These are phyloP conservation scores for Microsporum audouinii DNA, from an alignment of 2,329 filamentous ascomycete species.

Conservation along the genomic window DNA sequence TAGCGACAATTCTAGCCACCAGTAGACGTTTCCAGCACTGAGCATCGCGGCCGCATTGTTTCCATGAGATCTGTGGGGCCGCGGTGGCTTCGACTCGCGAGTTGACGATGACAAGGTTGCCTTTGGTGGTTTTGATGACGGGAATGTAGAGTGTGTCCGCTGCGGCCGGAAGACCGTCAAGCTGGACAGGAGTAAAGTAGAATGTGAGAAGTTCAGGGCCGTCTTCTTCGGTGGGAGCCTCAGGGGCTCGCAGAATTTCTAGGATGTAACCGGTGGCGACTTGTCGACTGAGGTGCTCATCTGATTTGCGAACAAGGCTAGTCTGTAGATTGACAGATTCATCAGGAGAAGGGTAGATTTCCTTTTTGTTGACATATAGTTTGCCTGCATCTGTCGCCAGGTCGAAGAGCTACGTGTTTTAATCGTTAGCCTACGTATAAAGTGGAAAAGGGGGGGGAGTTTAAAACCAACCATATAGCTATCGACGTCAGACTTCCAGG, in stretches of 20 bases:
- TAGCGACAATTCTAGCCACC: constrained; percentile 28
- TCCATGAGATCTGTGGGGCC: constrained; percentile 29
- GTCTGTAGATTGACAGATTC: constrained; percentile 22
- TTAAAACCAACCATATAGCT: constrained; percentile 27
- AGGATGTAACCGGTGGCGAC: constrained; percentile 34
- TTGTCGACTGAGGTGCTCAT: constrained; percentile 28
- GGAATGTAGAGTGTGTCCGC: constrained; percentile 34
- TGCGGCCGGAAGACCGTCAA: constrained; percentile 33
- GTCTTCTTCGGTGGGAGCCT: constrained; percentile 21
- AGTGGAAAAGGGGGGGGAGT: background rate
- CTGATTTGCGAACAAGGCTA: constrained; percentile 25
- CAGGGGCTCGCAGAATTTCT: constrained; percentile 25
- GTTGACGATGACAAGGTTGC: constrained; percentile 29
- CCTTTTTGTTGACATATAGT: constrained; percentile 29
- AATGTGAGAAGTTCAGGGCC: constrained; percentile 26
- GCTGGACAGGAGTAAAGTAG: constrained; percentile 36
- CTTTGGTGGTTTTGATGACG: constrained; percentile 27
- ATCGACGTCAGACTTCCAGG: constrained; percentile 26
- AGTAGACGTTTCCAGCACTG: constrained; percentile 31
- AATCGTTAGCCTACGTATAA: background rate
- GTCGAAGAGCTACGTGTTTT: constrained; percentile 23
- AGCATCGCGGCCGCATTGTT: constrained; percentile 32
- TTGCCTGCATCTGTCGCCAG: constrained; percentile 26
- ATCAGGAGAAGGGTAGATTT: constrained; percentile 29
- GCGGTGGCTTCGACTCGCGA: constrained; percentile 29